phyloP scores from a whole-genome alignment of 495 filamentous ascomycete species.

The Achaetomiella virescens region DNA sequence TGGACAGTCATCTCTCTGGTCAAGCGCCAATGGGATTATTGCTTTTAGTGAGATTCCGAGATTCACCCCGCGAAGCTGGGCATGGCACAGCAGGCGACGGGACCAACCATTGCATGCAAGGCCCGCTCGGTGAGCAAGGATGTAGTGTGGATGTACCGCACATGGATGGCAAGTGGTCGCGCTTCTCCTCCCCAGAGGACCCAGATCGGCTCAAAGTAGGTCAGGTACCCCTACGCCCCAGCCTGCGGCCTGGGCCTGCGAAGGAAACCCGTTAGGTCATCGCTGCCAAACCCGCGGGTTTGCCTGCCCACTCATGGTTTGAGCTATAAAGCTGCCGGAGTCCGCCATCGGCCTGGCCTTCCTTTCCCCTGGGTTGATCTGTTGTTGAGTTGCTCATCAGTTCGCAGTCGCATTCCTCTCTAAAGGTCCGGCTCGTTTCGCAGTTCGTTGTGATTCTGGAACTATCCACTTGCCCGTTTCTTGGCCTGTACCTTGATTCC shows the following conservation, averaged over 20 bases:
- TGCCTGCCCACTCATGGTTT: slow-evolving; percentile 13
- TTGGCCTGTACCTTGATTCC: neutral
- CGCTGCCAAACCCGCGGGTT: slow-evolving; percentile 17
- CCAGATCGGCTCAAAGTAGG: neutral
- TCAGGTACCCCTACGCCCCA: slow-evolving; percentile 13
- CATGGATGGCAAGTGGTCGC: slow-evolving; percentile 3
- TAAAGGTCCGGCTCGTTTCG: neutral
- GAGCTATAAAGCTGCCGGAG: slow-evolving; percentile 22
- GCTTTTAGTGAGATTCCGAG: slow-evolving; percentile 21
- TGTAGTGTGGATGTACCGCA: slow-evolving; percentile 1
- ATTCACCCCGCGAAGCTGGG: slow-evolving; percentile 16
- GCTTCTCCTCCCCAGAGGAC: too few relatives aligned
- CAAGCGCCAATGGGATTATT: slow-evolving; percentile 24
- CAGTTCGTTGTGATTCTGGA: slow-evolving; percentile 9
- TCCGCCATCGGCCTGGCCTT: slow-evolving; percentile 18
- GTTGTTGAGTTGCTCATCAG: slow-evolving; percentile 1
- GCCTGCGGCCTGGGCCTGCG: slow-evolving; percentile 20
- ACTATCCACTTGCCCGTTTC: neutral
- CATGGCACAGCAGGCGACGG: neutral
- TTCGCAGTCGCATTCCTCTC: neutral
- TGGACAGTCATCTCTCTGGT: slow-evolving; percentile 5
- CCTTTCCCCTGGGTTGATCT: neutral
- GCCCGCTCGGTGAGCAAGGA: neutral
- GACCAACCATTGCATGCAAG: slow-evolving; percentile 1
- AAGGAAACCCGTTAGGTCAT: slow-evolving; percentile 31